A percentile compares a stretch with the other conserved stretches of the same genome.
phyloP scores from a whole-genome alignment of 2,329 filamentous ascomycete genomes.

The Karstenula rhodostoma region DNA sequence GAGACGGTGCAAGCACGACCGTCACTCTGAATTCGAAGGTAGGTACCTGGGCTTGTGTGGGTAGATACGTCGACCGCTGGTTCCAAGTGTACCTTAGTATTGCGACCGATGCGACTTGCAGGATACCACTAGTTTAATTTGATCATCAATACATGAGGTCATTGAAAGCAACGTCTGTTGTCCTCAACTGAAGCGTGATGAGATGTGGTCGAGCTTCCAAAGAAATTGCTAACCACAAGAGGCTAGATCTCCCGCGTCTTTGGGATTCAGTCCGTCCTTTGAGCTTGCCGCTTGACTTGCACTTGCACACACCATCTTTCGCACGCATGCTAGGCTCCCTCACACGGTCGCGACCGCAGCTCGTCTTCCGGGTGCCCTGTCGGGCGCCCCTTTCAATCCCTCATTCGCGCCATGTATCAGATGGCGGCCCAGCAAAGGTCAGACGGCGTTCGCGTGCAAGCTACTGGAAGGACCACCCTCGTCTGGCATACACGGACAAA shows the following conservation, averaged over 20 bases:
- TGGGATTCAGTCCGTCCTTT: neutral
- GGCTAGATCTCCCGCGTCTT: neutral
- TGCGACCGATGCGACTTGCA: neutral
- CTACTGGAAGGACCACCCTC: neutral
- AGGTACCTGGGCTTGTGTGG: no score
- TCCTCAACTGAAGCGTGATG: no score
- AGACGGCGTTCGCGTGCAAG: neutral
- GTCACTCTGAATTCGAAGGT: no score
- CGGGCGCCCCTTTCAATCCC: neutral
- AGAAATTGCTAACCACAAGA: neutral
- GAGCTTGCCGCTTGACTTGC: neutral
- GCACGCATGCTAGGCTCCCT: conserved; percentile 5
- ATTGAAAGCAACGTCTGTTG: no score
- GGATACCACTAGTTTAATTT: neutral
- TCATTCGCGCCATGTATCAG: neutral
- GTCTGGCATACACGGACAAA: neutral
- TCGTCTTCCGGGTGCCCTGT: neutral
- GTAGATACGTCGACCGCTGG: no score
- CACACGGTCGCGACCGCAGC: neutral
- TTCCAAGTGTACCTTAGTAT: no score
- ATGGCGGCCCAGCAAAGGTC: neutral
- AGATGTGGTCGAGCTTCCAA: neutral
- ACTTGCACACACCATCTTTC: neutral
- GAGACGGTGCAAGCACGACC: no score
- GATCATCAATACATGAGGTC: no score